These are phyloP conservation scores for Trichophaea hybrida DNA, from an alignment of 2,329 filamentous ascomycete genomes.

Conservation along the genomic window DNA sequence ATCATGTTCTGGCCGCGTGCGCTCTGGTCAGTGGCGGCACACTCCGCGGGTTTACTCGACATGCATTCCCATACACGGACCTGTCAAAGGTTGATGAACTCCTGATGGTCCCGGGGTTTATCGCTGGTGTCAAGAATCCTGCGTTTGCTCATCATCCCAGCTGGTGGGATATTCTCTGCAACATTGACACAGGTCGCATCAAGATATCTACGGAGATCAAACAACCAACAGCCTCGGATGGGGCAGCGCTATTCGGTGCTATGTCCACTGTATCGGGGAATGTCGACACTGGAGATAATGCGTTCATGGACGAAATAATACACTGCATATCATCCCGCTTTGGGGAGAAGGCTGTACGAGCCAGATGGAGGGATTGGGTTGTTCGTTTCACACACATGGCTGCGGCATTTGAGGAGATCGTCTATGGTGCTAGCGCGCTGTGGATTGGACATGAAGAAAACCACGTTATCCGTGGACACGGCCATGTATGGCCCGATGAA, in stretches of 20 bases:
- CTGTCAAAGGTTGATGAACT: slow-evolving; percentile 95
- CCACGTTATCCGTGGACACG: slow-evolving; percentile 57
- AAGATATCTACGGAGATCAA: slow-evolving; percentile 89
- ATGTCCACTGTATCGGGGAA: slow-evolving; percentile 18
- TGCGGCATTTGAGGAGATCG: slow-evolving; percentile 85
- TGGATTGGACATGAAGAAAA: slow-evolving; percentile 65
- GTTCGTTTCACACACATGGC: slow-evolving; percentile 82
- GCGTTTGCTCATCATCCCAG: slow-evolving; percentile 88
- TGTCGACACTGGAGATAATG: slow-evolving; percentile 56
- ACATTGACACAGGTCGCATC: slow-evolving; percentile 79
- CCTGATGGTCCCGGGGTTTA: slow-evolving; percentile 89
- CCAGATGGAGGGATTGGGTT: slow-evolving; percentile 93
- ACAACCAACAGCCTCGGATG: slow-evolving; percentile 60
- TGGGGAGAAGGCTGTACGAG: slow-evolving; percentile 76
- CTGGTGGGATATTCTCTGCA: slow-evolving; percentile 97
- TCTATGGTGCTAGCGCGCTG: slow-evolving; percentile 83
- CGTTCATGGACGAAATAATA: slow-evolving; percentile 77
- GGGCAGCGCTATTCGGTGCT: slow-evolving; percentile 20
- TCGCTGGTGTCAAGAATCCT: slow-evolving; percentile 93
- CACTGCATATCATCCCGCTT: slow-evolving; percentile 72
- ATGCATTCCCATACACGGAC: slow-evolving; percentile 96
- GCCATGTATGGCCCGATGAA: slow-evolving; percentile 89
- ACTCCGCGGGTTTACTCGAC: slow-evolving; percentile 83
- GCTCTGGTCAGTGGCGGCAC: slow-evolving; percentile 82
- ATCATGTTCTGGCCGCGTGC: slow-evolving; percentile 95